These are phyloP conservation scores for Catharanthus roseus DNA, from an alignment of 257 asterid genomes.

Conservation along the genomic window DNA sequence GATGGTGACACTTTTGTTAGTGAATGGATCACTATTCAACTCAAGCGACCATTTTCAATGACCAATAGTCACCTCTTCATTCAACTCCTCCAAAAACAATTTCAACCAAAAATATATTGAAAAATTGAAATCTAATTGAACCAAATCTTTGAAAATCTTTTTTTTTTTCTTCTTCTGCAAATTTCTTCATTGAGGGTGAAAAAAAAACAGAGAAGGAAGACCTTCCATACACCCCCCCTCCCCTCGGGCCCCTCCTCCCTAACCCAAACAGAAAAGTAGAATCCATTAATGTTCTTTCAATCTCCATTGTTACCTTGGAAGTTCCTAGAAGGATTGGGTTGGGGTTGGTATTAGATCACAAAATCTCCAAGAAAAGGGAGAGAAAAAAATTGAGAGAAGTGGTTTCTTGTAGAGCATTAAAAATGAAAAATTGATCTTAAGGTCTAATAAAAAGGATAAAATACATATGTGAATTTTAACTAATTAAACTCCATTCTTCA, in stretches of 20 bases:
- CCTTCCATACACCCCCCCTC: background rate
- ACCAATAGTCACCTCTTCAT: background rate
- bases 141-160: background rate
- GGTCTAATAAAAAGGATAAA: background rate
- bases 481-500: constrained; percentile 13
- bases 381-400: background rate
- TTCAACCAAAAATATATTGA: background rate
- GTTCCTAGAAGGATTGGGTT: background rate
- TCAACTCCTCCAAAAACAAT: background rate
- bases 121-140: background rate
- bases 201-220: background rate
- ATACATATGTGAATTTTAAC: background rate
- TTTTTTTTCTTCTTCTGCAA: background rate
- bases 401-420: background rate
- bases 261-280: background rate
- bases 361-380: background rate
- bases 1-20: constrained; percentile 60
- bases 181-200: background rate
- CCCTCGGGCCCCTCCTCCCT: background rate
- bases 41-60: constrained; percentile 33
- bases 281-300: background rate
- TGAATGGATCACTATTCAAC: constrained; percentile 42
- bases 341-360: background rate
- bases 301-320: background rate
- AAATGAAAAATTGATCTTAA: background rate